A percentile compares a stretch with the other conserved stretches of the same genome.
Evolutionary conservation across 1,284 basidiomycete genomes (phyloP).

Genomic region (Malassezia nana): DNA sequence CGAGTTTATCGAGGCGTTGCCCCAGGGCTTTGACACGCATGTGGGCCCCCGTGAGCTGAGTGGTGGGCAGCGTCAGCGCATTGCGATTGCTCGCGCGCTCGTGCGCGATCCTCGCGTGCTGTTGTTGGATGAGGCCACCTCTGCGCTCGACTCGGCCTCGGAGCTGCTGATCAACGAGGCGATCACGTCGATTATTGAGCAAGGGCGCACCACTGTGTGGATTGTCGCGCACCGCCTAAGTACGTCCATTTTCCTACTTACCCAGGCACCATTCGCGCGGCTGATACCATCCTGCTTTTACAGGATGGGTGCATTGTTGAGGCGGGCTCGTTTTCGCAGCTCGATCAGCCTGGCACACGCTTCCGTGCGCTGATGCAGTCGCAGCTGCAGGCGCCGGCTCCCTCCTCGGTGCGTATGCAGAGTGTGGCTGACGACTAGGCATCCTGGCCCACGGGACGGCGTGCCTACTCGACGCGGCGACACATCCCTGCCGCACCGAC

Average conservation of each 20-base stretch:
- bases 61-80: slow-evolving; percentile 52
- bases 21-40: slow-evolving; percentile 68
- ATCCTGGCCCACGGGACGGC: not conserved
- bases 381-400: slow-evolving; percentile 25
- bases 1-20: slow-evolving; percentile 85
- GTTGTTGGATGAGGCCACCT: slow-evolving; percentile 46
- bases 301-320: slow-evolving; percentile 52
- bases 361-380: slow-evolving; percentile 42
- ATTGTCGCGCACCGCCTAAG: slow-evolving; percentile 53
- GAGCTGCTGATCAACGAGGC: slow-evolving; percentile 51
- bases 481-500: slow-evolving; percentile 5
- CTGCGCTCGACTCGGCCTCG: slow-evolving; percentile 50
- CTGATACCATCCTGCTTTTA: slow-evolving; percentile 51
- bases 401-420: slow-evolving; percentile 1
- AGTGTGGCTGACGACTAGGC: not conserved
- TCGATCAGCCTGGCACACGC: slow-evolving; percentile 41
- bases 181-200: slow-evolving; percentile 50
- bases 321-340: slow-evolving; percentile 51
- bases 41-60: slow-evolving; percentile 46
- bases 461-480: not conserved
- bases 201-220: slow-evolving; percentile 52
- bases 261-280: slow-evolving; percentile 49
- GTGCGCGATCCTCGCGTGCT: slow-evolving; percentile 51
- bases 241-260: slow-evolving; percentile 12
- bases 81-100: slow-evolving; percentile 53